These are phyloP conservation scores for Tuber melanosporum DNA, from an alignment of 495 filamentous ascomycete species.

Conservation along the genomic window DNA sequence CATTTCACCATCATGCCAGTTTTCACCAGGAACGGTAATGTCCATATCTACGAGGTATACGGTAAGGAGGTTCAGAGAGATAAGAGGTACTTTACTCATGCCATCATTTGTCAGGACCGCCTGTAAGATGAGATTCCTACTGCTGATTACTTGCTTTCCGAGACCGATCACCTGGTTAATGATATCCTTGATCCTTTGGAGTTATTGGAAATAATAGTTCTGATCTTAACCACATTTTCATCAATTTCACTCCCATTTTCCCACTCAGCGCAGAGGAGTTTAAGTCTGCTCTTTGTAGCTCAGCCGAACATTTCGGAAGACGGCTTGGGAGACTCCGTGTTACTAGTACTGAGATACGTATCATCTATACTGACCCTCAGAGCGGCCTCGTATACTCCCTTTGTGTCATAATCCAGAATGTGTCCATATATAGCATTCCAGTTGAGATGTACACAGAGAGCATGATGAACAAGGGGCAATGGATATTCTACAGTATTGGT, in stretches of 20 bases:
- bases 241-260: constrained; percentile 96
- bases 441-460: constrained; percentile 96
- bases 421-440: constrained; percentile 96
- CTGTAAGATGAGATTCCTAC: constrained; percentile 95
- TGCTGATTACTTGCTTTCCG: constrained; percentile 94
- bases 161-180: constrained; percentile 91
- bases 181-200: constrained; percentile 96
- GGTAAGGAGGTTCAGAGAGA: constrained; percentile 91
- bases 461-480: constrained; percentile 93
- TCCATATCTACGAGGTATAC: constrained; percentile 94
- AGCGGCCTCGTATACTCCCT: constrained; percentile 86
- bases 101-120: constrained; percentile 83
- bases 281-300: constrained; percentile 86
- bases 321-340: constrained; percentile 94
- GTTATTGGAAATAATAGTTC: constrained; percentile 99
- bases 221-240: constrained; percentile 99
- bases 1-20: constrained; percentile 97
- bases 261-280: constrained; percentile 83
- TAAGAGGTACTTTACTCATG: constrained; percentile 96
- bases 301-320: constrained; percentile 91
- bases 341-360: constrained; percentile 95
- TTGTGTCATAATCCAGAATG: constrained; percentile 95
- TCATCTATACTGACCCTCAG: constrained; percentile 82
- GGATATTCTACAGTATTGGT: constrained; percentile 96
- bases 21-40: constrained; percentile 97